Percentiles rank a stretch among this genome's conserved stretches.
Evolutionary conservation across 1,139 yeast species (phyloP).

Genomic region (Suhomyces coccinellae): DNA sequence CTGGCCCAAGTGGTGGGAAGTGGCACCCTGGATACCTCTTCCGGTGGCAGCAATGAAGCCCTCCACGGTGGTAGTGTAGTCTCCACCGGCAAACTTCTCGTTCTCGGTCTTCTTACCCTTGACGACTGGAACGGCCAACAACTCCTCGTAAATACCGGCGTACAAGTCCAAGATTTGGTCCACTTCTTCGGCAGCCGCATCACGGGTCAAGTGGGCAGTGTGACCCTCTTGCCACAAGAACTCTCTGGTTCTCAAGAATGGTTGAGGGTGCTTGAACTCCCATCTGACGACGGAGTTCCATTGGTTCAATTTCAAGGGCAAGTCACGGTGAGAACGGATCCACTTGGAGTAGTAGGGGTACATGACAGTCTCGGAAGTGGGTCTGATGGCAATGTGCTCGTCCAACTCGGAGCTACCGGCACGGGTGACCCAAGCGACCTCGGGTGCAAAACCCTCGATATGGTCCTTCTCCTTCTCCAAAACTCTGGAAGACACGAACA

Average conservation of each 20-base stretch:
- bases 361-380: constrained; percentile 99
- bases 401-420: constrained; percentile 95
- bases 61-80: constrained; percentile 91
- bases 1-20: constrained; percentile 96
- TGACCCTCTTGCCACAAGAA: constrained; percentile 99
- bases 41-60: constrained; percentile 98
- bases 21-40: constrained; percentile 99
- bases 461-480: constrained; percentile 98
- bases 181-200: constrained; percentile 83
- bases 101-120: constrained; percentile 95
- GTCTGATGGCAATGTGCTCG: constrained; percentile 98
- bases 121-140: constrained; percentile 95
- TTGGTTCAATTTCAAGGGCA: constrained; percentile 94
- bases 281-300: constrained; percentile 99
- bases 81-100: constrained; percentile 98
- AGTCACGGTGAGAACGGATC: constrained; percentile 97
- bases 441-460: constrained; percentile 99
- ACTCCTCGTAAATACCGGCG: constrained; percentile 79
- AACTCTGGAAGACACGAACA: constrained; percentile 93
- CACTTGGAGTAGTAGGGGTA: constrained; percentile 99
- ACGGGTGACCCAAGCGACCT: constrained; percentile 98
- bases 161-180: constrained; percentile 83
- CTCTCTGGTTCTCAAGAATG: constrained; percentile 97
- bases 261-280: constrained; percentile 99
- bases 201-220: constrained; percentile 86